Percentiles rank a stretch among this genome's conserved stretches.
phyloP scores from a whole-genome alignment of 2,329 filamentous ascomycete genomes.

The Lomentospora prolificans region DNA sequence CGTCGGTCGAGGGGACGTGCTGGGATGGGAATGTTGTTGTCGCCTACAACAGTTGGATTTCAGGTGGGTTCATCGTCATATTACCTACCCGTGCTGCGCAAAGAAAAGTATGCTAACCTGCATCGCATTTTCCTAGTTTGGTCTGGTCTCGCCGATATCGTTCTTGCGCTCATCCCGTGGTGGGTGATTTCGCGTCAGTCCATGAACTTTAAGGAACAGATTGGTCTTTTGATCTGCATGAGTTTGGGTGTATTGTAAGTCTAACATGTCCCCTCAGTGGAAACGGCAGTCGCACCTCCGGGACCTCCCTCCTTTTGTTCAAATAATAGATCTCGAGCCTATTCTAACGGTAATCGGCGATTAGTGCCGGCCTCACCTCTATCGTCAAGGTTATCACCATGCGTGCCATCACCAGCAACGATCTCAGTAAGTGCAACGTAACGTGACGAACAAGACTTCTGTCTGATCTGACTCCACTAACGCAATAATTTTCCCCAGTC shows the following conservation, averaged over 20 bases:
- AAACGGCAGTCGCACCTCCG: no score
- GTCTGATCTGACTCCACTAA: neutral
- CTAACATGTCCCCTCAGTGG: neutral
- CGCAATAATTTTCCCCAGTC: slow-evolving; percentile 11
- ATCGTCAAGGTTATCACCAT: slow-evolving; percentile 22
- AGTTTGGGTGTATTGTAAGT: slow-evolving; percentile 31
- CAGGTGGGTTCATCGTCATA: slow-evolving; percentile 10
- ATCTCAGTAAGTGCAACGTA: neutral
- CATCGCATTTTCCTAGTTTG: no score
- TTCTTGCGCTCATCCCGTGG: slow-evolving; percentile 30
- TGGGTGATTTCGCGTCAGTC: slow-evolving; percentile 27
- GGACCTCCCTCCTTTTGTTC: no score
- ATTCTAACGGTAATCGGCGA: no score
- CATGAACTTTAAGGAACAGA: slow-evolving; percentile 29
- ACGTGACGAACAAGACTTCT: neutral
- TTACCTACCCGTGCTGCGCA: no score
- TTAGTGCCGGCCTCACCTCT: slow-evolving; percentile 23
- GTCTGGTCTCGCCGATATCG: slow-evolving; percentile 27
- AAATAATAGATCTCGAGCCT: no score
- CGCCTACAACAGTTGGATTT: slow-evolving; percentile 10
- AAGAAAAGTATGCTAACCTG: no score
- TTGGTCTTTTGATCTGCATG: slow-evolving; percentile 31
- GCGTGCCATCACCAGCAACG: slow-evolving; percentile 4
- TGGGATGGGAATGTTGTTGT: slow-evolving; percentile 7
- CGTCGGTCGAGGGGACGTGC: slow-evolving; percentile 3